These are phyloP conservation scores for Russula brevipes DNA, from an alignment of 768 basidiomycete species.

Conservation along the genomic window DNA sequence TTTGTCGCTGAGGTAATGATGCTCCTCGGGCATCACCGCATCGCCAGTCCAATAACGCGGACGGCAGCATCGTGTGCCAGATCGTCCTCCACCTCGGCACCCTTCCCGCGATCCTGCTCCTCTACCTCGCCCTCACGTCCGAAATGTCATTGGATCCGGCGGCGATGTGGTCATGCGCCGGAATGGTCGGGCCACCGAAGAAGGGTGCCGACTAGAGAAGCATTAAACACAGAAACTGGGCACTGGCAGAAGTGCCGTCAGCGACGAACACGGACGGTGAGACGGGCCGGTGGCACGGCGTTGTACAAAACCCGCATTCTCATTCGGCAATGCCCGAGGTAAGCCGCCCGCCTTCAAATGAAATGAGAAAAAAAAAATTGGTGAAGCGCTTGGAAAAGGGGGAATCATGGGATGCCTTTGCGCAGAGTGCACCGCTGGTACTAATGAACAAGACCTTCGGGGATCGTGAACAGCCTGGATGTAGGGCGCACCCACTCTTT, in stretches of 20 bases:
- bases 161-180: slow-evolving; percentile 20
- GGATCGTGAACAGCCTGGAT: background rate
- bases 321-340: slow-evolving; percentile 68
- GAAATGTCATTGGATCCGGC: slow-evolving; percentile 27
- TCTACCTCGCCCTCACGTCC: slow-evolving; percentile 69
- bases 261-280: slow-evolving; percentile 51
- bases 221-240: no score
- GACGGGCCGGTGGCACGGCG: slow-evolving; percentile 46
- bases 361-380: no score
- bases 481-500: background rate
- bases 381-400: no score
- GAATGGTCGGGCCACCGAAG: slow-evolving; percentile 29
- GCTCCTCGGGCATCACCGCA: slow-evolving; percentile 31
- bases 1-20: slow-evolving; percentile 31
- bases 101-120: slow-evolving; percentile 73
- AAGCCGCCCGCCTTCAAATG: slow-evolving; percentile 50
- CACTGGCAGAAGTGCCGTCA: slow-evolving; percentile 36
- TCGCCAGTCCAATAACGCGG: slow-evolving; percentile 45
- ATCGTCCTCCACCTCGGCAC: slow-evolving; percentile 74
- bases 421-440: slow-evolving; percentile 68
- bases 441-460: slow-evolving; percentile 82
- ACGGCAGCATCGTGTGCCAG: slow-evolving; percentile 50
- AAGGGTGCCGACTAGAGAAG: slow-evolving; percentile 25
- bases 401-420: slow-evolving; percentile 47
- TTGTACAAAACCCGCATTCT: slow-evolving; percentile 50